These are phyloP conservation scores for Tetrapyrgos nigripes DNA, from an alignment of 1,284 basidiomycete genomes.

Conservation along the genomic window DNA sequence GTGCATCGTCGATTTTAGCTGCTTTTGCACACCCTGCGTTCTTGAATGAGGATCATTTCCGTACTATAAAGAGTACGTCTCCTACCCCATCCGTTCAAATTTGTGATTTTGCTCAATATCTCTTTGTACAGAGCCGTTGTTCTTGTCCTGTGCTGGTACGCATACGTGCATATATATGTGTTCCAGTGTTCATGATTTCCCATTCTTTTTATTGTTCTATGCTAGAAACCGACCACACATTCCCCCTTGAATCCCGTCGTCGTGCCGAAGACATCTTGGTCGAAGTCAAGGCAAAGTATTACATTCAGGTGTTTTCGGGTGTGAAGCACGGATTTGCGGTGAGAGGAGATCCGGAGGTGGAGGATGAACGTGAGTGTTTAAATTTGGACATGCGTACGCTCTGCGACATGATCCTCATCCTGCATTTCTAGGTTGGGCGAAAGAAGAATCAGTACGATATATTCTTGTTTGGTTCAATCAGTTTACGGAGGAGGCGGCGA, in stretches of 20 bases:
- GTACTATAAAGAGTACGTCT: slow-evolving; percentile 51
- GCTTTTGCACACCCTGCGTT: slow-evolving; percentile 64
- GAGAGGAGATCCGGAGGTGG: slow-evolving; percentile 43
- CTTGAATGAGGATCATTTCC: slow-evolving; percentile 54
- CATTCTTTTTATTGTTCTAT: not conserved
- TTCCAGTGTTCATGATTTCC: not conserved
- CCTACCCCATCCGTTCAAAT: not conserved
- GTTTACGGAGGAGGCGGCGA: no score
- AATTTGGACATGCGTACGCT: no score
- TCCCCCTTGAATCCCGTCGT: slow-evolving; percentile 48
- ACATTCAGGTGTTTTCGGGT: slow-evolving; percentile 56
- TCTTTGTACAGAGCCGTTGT: slow-evolving; percentile 49
- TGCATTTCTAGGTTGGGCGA: no score
- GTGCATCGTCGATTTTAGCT: no score
- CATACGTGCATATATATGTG: not conserved
- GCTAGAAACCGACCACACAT: slow-evolving; percentile 52
- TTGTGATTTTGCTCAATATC: not conserved
- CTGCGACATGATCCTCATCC: no score
- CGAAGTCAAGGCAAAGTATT: slow-evolving; percentile 48
- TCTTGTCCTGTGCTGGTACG: slow-evolving; percentile 59
- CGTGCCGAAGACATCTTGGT: slow-evolving; percentile 53
- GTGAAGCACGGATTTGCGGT: slow-evolving; percentile 53
- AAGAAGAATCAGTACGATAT: no score
- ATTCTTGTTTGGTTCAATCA: no score
- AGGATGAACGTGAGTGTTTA: slow-evolving; percentile 52